Conservation (phyloP, 2,329 filamentous ascomycete species). For the Colletotrichum siamense region DNA sequence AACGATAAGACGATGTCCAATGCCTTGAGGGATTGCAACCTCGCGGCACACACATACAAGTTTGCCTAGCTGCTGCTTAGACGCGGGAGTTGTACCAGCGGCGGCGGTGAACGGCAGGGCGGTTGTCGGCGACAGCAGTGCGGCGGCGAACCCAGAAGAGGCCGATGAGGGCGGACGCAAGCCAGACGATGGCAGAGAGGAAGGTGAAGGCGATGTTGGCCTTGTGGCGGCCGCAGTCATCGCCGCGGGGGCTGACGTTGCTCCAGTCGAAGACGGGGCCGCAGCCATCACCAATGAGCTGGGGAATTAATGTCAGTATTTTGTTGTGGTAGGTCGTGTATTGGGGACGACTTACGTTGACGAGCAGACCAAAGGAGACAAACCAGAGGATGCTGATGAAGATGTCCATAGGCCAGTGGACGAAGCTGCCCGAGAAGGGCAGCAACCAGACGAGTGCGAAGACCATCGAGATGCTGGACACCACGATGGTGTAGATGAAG, state of each 20-base stretch:
- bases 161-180: slow-evolving; percentile 65
- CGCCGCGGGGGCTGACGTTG: slow-evolving; percentile 52
- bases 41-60: neutral
- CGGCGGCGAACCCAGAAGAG: slow-evolving; percentile 56
- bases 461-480: slow-evolving; percentile 72
- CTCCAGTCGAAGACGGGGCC: slow-evolving; percentile 66
- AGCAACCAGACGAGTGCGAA: slow-evolving; percentile 75
- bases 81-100: slow-evolving; percentile 50
- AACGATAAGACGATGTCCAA: neutral
- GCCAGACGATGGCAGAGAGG: slow-evolving; percentile 74
- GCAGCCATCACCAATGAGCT: slow-evolving; percentile 54
- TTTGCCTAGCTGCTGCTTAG: slow-evolving; percentile 29
- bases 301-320: neutral
- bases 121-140: slow-evolving; percentile 33
- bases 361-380: slow-evolving; percentile 69
- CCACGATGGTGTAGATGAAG: slow-evolving; percentile 77
- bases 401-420: slow-evolving; percentile 75
- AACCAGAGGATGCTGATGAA: slow-evolving; percentile 75
- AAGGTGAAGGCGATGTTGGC: slow-evolving; percentile 75
- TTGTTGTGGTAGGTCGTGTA: neutral
- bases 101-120: slow-evolving; percentile 34
- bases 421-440: slow-evolving; percentile 71
- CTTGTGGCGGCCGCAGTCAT: slow-evolving; percentile 72
- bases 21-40: neutral
- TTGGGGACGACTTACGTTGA: slow-evolving; percentile 53